A percentile compares a stretch with the other conserved stretches of the same genome.
Evolutionary conservation across 306 rosid species (phyloP).

Genomic region (Lagenaria siceraria): DNA sequence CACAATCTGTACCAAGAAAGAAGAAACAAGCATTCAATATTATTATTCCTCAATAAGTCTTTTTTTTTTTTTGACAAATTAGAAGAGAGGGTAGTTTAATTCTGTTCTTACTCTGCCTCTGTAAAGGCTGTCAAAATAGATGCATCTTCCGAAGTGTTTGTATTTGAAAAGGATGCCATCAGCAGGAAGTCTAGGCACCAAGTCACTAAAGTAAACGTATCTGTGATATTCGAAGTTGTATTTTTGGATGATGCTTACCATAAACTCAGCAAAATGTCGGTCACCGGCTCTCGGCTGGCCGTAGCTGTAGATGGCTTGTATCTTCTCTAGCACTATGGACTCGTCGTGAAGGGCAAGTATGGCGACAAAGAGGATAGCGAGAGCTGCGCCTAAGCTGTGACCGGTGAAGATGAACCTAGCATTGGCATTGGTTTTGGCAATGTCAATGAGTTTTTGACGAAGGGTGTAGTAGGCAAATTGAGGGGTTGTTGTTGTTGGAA

Average conservation of each 20-base stretch:
- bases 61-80: background rate
- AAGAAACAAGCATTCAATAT: background rate
- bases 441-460: conserved; percentile 23
- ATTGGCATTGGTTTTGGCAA: conserved; percentile 22
- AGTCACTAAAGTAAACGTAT: conserved; percentile 39
- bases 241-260: conserved; percentile 28
- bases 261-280: conserved; percentile 35
- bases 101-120: conserved; percentile 34
- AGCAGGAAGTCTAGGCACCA: conserved; percentile 56
- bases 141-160: conserved; percentile 47
- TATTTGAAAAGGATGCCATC: conserved; percentile 41
- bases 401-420: conserved; percentile 66
- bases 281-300: conserved; percentile 66
- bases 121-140: conserved; percentile 47
- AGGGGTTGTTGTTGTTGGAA: background rate
- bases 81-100: background rate
- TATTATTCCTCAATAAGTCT: background rate
- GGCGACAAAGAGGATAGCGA: conserved; percentile 47
- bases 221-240: conserved; percentile 39
- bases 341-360: conserved; percentile 52
- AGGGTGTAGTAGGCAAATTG: conserved; percentile 46
- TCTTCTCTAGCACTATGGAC: conserved; percentile 33
- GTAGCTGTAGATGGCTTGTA: conserved; percentile 61
- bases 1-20: conserved; percentile 22
- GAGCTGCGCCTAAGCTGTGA: conserved; percentile 74